These are phyloP conservation scores for Termitomyces sp. DNA, from an alignment of 768 basidiomycete species.

Conservation along the genomic window DNA sequence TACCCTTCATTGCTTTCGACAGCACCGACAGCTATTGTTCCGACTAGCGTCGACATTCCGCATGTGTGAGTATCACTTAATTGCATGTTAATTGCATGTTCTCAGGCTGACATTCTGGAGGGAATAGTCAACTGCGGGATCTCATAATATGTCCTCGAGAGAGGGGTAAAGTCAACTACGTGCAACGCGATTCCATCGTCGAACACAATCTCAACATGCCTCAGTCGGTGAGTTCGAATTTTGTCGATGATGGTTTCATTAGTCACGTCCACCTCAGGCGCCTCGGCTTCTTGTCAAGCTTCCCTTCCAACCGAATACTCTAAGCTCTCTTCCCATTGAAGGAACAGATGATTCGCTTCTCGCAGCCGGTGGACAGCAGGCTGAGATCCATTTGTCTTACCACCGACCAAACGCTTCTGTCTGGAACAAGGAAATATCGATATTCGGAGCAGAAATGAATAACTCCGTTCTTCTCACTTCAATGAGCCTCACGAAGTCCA, in stretches of 20 bases:
- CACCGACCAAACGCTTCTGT: slow-evolving; percentile 22
- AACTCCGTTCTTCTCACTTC: slow-evolving; percentile 72
- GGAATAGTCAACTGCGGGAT: slow-evolving; percentile 68
- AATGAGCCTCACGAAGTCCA: slow-evolving; percentile 51
- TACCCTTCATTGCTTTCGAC: slow-evolving; percentile 36
- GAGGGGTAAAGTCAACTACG: slow-evolving; percentile 59
- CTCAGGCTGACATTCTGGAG: neutral
- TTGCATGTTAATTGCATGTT: neutral
- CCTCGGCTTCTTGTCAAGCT: slow-evolving; percentile 48
- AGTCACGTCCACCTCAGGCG: slow-evolving; percentile 21
- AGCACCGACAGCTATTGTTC: slow-evolving; percentile 34
- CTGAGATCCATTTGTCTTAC: slow-evolving; percentile 62
- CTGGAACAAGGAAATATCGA: slow-evolving; percentile 53
- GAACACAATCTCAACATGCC: slow-evolving; percentile 54
- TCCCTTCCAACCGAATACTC: slow-evolving; percentile 57
- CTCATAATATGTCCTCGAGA: slow-evolving; percentile 70
- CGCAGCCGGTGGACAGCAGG: slow-evolving; percentile 72
- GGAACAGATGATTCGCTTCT: slow-evolving; percentile 52
- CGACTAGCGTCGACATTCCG: slow-evolving; percentile 46
- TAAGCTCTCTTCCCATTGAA: slow-evolving; percentile 50
- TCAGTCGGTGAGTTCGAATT: slow-evolving; percentile 33
- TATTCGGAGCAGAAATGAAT: slow-evolving; percentile 72
- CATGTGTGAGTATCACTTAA: slow-evolving; percentile 52
- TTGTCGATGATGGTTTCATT: slow-evolving; percentile 8
- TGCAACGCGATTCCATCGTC: slow-evolving; percentile 45